phyloP scores from a whole-genome alignment of 192 early-diverging fungal species.

The Coemansia sp. region DNA sequence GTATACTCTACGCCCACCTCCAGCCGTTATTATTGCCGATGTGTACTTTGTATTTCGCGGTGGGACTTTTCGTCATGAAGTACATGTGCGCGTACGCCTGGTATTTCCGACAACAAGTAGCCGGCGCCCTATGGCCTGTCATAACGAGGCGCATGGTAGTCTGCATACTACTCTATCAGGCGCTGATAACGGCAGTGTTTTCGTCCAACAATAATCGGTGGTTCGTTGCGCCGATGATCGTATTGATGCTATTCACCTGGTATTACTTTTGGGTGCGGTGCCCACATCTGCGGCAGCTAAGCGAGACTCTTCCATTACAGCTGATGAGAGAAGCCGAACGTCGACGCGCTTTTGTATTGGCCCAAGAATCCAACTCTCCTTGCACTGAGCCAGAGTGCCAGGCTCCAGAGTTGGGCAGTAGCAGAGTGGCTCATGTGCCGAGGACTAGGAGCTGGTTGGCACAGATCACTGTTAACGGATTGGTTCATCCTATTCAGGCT shows the following conservation, averaged over 20 bases:
- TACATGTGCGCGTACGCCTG: constrained; percentile 79
- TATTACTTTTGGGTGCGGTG: constrained; percentile 50
- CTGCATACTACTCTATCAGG: constrained; percentile 66
- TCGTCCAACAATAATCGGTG: constrained; percentile 56
- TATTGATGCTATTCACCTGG: constrained; percentile 47
- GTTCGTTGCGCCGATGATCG: constrained; percentile 49
- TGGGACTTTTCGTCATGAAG: constrained; percentile 68
- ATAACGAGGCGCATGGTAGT: constrained; percentile 67
- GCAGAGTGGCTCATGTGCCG: background rate
- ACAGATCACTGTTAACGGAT: background rate
- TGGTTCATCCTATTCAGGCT: constrained; percentile 29
- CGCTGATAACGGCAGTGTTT: constrained; percentile 65
- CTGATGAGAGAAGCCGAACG: constrained; percentile 50
- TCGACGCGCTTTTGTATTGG: constrained; percentile 23
- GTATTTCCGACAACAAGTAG: constrained; percentile 69
- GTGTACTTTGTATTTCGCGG: constrained; percentile 64
- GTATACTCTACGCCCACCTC: constrained; percentile 74
- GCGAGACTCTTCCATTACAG: constrained; percentile 45
- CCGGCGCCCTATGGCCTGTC: constrained; percentile 71
- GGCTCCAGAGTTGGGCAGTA: background rate
- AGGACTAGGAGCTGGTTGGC: constrained; percentile 13
- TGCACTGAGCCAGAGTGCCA: background rate
- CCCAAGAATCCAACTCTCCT: background rate
- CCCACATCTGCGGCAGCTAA: constrained; percentile 22
- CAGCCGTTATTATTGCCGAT: constrained; percentile 71